These are phyloP conservation scores for Puccinia novopanici DNA, from an alignment of 1,284 basidiomycete species.

Conservation along the genomic window DNA sequence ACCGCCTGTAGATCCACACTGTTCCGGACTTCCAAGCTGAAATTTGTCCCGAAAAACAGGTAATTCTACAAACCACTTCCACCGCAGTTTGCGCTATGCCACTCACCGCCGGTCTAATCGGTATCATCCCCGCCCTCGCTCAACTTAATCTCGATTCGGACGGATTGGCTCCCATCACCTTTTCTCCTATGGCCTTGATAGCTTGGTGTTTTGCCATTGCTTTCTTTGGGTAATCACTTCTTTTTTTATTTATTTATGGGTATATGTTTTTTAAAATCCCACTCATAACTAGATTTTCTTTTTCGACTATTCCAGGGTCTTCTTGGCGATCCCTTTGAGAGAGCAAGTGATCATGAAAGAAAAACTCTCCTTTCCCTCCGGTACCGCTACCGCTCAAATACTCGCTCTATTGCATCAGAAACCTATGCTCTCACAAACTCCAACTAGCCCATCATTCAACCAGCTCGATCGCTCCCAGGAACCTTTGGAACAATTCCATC, in stretches of 20 bases:
- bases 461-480: background rate
- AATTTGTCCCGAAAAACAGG: constrained; percentile 58
- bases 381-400: constrained; percentile 90
- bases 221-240: constrained; percentile 74
- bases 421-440: constrained; percentile 59
- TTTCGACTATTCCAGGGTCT: constrained; percentile 67
- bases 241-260: background rate
- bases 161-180: constrained; percentile 72
- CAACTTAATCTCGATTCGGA: constrained; percentile 75
- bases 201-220: constrained; percentile 84
- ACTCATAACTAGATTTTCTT: constrained; percentile 48
- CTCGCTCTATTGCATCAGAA: constrained; percentile 84
- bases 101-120: constrained; percentile 88
- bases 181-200: constrained; percentile 72
- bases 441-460: background rate
- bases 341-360: constrained; percentile 95
- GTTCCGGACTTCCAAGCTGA: constrained; percentile 42
- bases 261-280: no score
- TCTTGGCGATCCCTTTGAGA: constrained; percentile 86
- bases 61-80: constrained; percentile 90
- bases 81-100: constrained; percentile 82
- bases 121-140: constrained; percentile 85
- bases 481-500: constrained; percentile 16
- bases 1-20: constrained; percentile 36
- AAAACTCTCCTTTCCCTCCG: constrained; percentile 87